Percentiles rank a stretch among this genome's conserved stretches.
Evolutionary conservation across 2,329 filamentous ascomycete genomes (phyloP).

Genomic region (Pezicula carpinea): DNA sequence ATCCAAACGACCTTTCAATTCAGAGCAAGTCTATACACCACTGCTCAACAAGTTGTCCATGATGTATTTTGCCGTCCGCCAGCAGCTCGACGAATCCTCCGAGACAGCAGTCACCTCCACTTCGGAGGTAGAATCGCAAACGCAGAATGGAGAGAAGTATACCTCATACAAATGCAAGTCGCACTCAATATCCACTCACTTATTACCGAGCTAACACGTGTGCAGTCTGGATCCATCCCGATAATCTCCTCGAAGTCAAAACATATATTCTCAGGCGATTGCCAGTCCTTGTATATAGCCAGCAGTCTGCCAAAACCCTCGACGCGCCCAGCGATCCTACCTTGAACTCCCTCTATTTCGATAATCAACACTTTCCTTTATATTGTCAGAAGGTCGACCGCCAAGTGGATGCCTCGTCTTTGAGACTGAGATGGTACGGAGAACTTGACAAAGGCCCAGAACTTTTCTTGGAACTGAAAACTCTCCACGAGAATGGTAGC

Average conservation of each 20-base stretch:
- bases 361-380: conserved; percentile 78
- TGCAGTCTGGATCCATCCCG: conserved; percentile 86
- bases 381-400: conserved; percentile 83
- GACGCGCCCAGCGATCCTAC: conserved; percentile 80
- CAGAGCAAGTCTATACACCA: conserved; percentile 81
- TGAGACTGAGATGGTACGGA: conserved; percentile 89
- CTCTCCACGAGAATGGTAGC: conserved; percentile 67
- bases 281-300: conserved; percentile 89
- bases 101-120: conserved; percentile 32
- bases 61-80: conserved; percentile 92
- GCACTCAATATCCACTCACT: background rate
- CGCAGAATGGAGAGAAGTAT: conserved; percentile 66
- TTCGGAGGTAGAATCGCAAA: conserved; percentile 43
- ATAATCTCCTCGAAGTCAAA: conserved; percentile 96
- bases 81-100: conserved; percentile 63
- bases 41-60: conserved; percentile 86
- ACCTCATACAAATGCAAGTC: conserved; percentile 78
- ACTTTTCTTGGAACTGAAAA: conserved; percentile 86
- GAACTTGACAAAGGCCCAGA: conserved; percentile 74
- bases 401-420: conserved; percentile 69
- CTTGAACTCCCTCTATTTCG: conserved; percentile 94
- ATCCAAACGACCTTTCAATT: conserved; percentile 88
- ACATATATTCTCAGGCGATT: conserved; percentile 88
- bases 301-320: conserved; percentile 75
- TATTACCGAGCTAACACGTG: too few species aligned